phyloP scores from a whole-genome alignment of 83 land plant genomes.

The Thuja plicata region DNA sequence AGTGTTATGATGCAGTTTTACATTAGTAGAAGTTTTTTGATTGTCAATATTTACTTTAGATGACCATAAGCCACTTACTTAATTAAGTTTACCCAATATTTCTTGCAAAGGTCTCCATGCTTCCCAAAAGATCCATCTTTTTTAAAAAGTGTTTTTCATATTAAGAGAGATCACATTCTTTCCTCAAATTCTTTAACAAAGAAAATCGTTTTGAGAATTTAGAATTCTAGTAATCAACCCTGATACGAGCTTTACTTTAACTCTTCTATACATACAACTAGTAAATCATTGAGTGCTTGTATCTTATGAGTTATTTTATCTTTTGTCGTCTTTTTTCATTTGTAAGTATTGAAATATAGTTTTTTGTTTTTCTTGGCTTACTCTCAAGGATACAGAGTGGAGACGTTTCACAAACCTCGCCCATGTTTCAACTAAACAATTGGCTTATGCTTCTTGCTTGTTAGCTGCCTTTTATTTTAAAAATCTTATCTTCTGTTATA shows the following conservation, averaged over 20 bases:
- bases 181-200: constrained; percentile 27
- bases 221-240: constrained; percentile 27
- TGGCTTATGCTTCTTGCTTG: constrained; percentile 39
- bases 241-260: constrained; percentile 31
- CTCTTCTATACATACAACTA: constrained; percentile 48
- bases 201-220: constrained; percentile 29
- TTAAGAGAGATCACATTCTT: constrained; percentile 24
- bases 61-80: background rate
- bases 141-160: constrained; percentile 17
- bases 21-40: too few species aligned
- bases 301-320: constrained; percentile 21
- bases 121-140: constrained; percentile 29
- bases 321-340: constrained; percentile 27
- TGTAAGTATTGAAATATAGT: constrained; percentile 18
- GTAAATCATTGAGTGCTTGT: constrained; percentile 31
- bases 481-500: constrained; percentile 23
- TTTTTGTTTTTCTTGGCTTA: constrained; percentile 30
- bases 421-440: constrained; percentile 27
- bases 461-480: constrained; percentile 40
- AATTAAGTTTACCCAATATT: constrained; percentile 22
- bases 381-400: constrained; percentile 41
- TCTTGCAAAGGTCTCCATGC: constrained; percentile 31
- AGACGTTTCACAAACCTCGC: constrained; percentile 34
- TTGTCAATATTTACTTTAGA: too few species aligned
- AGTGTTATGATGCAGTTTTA: too few species aligned